Evolutionary conservation across 2,329 filamentous ascomycete genomes (phyloP), one percentile per base, ranked within the genome.

Genomic region (Davidsoniella eucalypti): DNA sequence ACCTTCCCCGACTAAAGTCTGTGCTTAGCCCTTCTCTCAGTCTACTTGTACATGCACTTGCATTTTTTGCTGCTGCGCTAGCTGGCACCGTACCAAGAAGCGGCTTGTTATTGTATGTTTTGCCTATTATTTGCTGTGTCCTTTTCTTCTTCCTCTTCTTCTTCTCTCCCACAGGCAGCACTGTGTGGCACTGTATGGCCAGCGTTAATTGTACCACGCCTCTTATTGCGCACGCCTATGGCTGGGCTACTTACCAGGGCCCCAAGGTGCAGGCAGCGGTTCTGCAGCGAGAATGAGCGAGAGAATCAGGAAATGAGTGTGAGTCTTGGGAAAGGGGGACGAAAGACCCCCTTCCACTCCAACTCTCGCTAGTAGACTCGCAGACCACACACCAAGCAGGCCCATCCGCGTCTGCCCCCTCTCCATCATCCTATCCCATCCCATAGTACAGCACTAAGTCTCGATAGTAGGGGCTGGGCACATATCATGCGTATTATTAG

Each of bases 311-410:
- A 51, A 51, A 52, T 52, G 39, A 49, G 39, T 36, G 38, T 36
- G 33, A 29, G 50, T 41, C 23, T 39, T 29, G n/a, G 45, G 39
- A 49, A 52, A 49, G 50, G 50, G 50, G 50, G 50, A 25, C 38
- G 21, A 40, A 39, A 52, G 41, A 42, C 48, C 50, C 50, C 50
- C 50, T 17, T 47, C 48, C 17, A 44, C 18, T 46, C 49, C 33
- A 44, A 33, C 12, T 33, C 29, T 33, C 29, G 29, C 29, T 33
- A 33, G 29, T 33, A 33, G 9, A 33, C 29, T 33, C 29, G 18
- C 38, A 21, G 38, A 21, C 38, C 38, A 41, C n/a, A 41, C 38
- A 41, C 38, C 38, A 33, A 33, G 12, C 29, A 33, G 12, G 29
- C 29, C 29, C 29, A 33, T 33, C 29, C 29, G 12, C 29, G 9